These are phyloP conservation scores for Podospora pseudoanserina DNA, from an alignment of 495 filamentous ascomycete species.

Conservation along the genomic window DNA sequence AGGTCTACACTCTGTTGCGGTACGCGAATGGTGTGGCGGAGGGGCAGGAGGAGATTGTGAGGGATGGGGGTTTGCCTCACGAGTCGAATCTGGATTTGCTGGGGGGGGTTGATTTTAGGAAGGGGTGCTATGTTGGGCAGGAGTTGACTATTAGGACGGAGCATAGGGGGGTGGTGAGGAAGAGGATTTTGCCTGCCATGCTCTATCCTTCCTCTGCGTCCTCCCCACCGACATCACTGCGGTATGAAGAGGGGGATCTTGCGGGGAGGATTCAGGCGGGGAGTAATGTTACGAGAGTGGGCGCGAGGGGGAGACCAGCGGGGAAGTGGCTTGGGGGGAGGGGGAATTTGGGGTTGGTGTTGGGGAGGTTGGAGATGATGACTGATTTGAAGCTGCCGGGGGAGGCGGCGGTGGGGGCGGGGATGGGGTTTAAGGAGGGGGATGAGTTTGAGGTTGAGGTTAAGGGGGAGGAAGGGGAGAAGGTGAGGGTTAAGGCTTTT, in stretches of 20 bases:
- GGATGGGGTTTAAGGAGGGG: conserved; percentile 32
- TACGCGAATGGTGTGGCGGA: conserved; percentile 79
- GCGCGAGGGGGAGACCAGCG: conserved; percentile 59
- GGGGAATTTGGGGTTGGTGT: conserved; percentile 82
- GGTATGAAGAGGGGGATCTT: neutral
- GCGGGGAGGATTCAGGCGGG: conserved; percentile 33
- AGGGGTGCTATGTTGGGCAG: conserved; percentile 96
- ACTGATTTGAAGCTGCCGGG: conserved; percentile 65
- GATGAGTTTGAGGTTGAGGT: conserved; percentile 46
- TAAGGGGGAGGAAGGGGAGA: conserved; percentile 38
- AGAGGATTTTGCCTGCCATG: conserved; percentile 79
- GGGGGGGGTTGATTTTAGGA: conserved; percentile 81
- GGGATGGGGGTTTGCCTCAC: conserved; percentile 66
- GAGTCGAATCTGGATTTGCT: conserved; percentile 83
- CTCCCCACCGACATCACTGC: neutral
- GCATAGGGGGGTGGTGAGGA: conserved; percentile 88
- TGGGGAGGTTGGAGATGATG: conserved; percentile 89
- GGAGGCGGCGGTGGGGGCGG: conserved; percentile 54
- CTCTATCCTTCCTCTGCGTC: conserved; percentile 48
- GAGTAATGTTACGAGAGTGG: conserved; percentile 39
- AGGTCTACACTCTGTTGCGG: conserved; percentile 31
- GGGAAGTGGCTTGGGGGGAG: conserved; percentile 74
- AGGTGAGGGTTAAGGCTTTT: conserved; percentile 76
- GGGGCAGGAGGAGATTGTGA: conserved; percentile 71
- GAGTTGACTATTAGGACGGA: conserved; percentile 93